A percentile compares a stretch with the other conserved stretches of the same genome.
These are phyloP conservation scores for Tubosaeta sp. DNA, from an alignment of 768 basidiomycete genomes.

Conservation along the genomic window DNA sequence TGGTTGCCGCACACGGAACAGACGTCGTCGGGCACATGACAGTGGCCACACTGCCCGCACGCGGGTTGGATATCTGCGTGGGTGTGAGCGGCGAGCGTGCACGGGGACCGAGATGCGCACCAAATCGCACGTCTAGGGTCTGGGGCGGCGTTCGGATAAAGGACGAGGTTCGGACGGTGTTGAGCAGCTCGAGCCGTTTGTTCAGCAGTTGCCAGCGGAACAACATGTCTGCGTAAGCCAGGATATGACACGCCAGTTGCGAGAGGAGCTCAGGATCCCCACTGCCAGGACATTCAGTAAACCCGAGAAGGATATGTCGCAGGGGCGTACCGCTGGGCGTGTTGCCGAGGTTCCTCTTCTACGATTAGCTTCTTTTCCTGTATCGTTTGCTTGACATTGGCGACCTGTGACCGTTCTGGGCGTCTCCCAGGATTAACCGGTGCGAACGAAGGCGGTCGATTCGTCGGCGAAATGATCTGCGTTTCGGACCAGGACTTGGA, in stretches of 20 bases:
- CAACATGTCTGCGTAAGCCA: constrained; percentile 71
- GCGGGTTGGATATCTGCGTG: constrained; percentile 43
- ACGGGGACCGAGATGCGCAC: neutral
- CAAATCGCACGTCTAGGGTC: constrained; percentile 36
- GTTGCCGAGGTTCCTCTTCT: constrained; percentile 22
- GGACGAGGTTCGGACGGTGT: constrained; percentile 45
- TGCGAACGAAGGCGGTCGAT: constrained; percentile 37
- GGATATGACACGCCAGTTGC: constrained; percentile 51
- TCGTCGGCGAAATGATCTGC: constrained; percentile 24
- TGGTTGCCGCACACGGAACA: constrained; percentile 44
- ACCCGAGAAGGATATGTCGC: neutral
- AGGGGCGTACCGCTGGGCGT: constrained; percentile 9
- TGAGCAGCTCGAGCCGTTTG: constrained; percentile 71
- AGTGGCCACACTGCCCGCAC: constrained; percentile 42
- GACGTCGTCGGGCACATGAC: constrained; percentile 31
- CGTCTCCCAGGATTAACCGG: constrained; percentile 39
- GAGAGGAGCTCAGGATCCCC: constrained; percentile 31
- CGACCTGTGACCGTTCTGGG: constrained; percentile 41
- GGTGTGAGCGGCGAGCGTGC: neutral
- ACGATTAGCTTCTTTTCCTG: constrained; percentile 38
- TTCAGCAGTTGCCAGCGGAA: constrained; percentile 67
- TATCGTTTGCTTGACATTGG: constrained; percentile 25
- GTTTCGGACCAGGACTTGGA: constrained; percentile 60
- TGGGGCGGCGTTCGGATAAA: constrained; percentile 20
- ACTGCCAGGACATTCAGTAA: constrained; percentile 4